Conservation (phyloP, 768 basidiomycete species). For the Tylopilus plumbeoviolaceoides region DNA sequence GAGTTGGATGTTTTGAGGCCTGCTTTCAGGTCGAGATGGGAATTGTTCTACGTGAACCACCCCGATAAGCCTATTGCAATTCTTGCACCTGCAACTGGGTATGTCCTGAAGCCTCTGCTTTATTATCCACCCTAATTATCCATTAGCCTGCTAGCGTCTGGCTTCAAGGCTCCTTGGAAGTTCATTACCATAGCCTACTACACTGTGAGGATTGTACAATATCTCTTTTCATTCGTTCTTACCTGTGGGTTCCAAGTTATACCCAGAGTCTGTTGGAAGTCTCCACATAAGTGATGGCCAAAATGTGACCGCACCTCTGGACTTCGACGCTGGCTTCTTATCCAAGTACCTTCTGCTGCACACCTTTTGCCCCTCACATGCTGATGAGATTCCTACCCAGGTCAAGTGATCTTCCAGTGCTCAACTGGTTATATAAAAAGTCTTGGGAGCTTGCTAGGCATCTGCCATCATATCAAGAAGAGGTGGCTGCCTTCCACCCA, state of each 20-base stretch:
- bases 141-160: background rate
- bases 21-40: constrained; percentile 37
- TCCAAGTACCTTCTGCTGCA: constrained; percentile 33
- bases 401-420: constrained; percentile 5
- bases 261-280: constrained; percentile 42
- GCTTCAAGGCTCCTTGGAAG: too few species aligned
- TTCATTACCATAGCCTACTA: too few species aligned
- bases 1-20: constrained; percentile 33
- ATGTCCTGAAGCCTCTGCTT: background rate
- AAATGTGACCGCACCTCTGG: constrained; percentile 39
- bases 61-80: constrained; percentile 57
- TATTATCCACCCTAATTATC: background rate
- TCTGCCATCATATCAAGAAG: constrained; percentile 35
- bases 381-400: background rate
- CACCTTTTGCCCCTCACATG: too few species aligned
- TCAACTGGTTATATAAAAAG: constrained; percentile 47
- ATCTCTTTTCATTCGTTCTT: background rate
- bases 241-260: constrained; percentile 22
- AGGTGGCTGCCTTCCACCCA: constrained; percentile 20
- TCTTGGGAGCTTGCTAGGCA: constrained; percentile 51
- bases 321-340: constrained; percentile 45
- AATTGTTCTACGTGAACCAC: constrained; percentile 41
- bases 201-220: background rate
- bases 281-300: constrained; percentile 43
- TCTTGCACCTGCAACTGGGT: constrained; percentile 41